phyloP scores from a whole-genome alignment of 1,284 basidiomycete species.

The Polyporus tsugae region DNA sequence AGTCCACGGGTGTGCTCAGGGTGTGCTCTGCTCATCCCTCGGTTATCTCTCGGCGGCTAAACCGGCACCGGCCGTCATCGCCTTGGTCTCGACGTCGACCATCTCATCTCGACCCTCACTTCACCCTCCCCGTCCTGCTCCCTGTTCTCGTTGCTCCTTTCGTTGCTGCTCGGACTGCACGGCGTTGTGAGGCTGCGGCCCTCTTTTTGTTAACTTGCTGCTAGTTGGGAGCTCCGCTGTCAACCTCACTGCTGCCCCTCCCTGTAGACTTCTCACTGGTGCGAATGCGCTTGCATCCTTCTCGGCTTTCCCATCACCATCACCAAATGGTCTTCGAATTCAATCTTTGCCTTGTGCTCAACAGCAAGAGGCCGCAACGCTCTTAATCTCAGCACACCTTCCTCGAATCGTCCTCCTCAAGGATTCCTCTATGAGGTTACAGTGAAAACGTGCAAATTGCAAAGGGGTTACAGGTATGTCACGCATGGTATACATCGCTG shows the following conservation, averaged over 20 bases:
- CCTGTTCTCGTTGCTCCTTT: background rate
- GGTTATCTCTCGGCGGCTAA: slow-evolving; percentile 8
- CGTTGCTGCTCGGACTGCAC: background rate
- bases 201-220: background rate
- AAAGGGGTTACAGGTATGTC: background rate
- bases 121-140: slow-evolving; percentile 1
- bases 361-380: background rate
- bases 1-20: background rate
- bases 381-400: background rate
- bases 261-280: background rate
- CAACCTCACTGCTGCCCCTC: background rate
- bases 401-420: no score
- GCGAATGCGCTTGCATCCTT: background rate
- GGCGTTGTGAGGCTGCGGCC: background rate
- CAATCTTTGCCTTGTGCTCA: background rate
- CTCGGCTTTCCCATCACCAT: background rate
- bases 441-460: background rate
- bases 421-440: no score
- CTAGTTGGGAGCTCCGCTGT: background rate
- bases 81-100: slow-evolving; percentile 9
- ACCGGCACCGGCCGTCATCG: slow-evolving; percentile 15
- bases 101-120: background rate
- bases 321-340: background rate
- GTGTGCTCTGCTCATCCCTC: no score
- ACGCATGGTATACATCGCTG: background rate